Conservation (phyloP, 257 asterid genomes). For the Penstemon barbatus region DNA sequence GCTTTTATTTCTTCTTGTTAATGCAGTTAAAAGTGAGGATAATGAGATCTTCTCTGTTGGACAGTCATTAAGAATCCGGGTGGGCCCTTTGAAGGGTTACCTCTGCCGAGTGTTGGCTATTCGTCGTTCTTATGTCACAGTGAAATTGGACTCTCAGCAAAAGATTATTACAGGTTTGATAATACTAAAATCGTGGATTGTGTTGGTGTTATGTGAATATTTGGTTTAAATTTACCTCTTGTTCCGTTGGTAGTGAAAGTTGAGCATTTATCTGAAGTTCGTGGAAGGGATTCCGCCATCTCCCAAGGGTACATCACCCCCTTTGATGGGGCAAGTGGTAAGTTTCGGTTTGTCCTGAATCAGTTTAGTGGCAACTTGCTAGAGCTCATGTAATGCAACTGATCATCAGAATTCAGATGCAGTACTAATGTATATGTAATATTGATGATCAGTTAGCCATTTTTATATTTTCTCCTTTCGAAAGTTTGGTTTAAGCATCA, state of each 20-base stretch:
- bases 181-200: constrained; percentile 7
- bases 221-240: constrained; percentile 24
- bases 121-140: constrained; percentile 89
- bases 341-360: neutral
- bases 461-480: neutral
- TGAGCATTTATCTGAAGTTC: constrained; percentile 88
- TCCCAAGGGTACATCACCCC: constrained; percentile 58
- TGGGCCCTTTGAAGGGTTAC: constrained; percentile 95
- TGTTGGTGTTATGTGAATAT: constrained; percentile 4
- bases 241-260: constrained; percentile 60
- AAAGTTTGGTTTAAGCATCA: constrained; percentile 16
- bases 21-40: constrained; percentile 71
- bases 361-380: neutral
- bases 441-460: neutral
- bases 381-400: too few relatives aligned
- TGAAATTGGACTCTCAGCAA: constrained; percentile 94
- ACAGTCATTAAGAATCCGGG: constrained; percentile 76
- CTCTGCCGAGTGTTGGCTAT: constrained; percentile 89
- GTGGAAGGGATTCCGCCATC: constrained; percentile 56
- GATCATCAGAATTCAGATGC: too few relatives aligned
- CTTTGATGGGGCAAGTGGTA: constrained; percentile 17
- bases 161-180: constrained; percentile 79
- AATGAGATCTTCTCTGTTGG: constrained; percentile 77
- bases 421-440: too few relatives aligned
- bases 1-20: constrained; percentile 15